Evolutionary conservation across 2,329 filamentous ascomycete genomes (phyloP), one percentile per base, ranked within the genome.

Genomic region (Penicillium rolfsii): DNA sequence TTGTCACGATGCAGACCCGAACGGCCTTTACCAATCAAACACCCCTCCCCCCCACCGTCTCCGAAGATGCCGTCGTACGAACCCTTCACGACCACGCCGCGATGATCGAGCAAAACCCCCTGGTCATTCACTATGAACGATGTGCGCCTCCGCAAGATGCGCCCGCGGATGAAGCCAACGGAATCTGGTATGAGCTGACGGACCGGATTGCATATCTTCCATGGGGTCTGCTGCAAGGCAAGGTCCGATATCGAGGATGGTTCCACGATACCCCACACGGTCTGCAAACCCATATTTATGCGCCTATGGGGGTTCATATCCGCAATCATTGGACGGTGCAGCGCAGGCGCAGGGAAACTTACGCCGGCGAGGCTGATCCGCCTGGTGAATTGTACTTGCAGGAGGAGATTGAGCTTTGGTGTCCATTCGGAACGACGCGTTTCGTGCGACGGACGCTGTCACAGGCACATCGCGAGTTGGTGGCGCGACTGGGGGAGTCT

Each of bases 71-170:
- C 16, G 90, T 91, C 46, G 73, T 94, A 64, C 81, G 85, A 54
- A 90, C 90, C 66, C 86, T 96, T 35, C 90, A 91, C 75, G 83
- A 89, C 73, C 91, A 95, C 78, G 75, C 83, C 50, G 87, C 87
- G 67, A 95, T 96, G 89, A 95, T 96, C 69, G 88, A 93, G 74
- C 81, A 95, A 62, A 96, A 96, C 75, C 91, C 91, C 1, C 82
- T 94, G 50, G 88, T 96, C 61, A 87, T 89, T 65, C 87, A 91
- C 65, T 85, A 90, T 57, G 85, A 88, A 70, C 82, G 82, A 46
- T 91, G 91, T 76, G 81, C 85, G 50, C 82, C 90, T 3, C 91
- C 91, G 0, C 70, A 82, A 35, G 84, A 88, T 71, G 88, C 89
- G 22, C 81, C 85, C 0, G 77, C 85, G 6, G 91, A 94, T 66